Evolutionary conservation across 129 eudicot species (phyloP).

Genomic region (Artemisia tridentata): DNA sequence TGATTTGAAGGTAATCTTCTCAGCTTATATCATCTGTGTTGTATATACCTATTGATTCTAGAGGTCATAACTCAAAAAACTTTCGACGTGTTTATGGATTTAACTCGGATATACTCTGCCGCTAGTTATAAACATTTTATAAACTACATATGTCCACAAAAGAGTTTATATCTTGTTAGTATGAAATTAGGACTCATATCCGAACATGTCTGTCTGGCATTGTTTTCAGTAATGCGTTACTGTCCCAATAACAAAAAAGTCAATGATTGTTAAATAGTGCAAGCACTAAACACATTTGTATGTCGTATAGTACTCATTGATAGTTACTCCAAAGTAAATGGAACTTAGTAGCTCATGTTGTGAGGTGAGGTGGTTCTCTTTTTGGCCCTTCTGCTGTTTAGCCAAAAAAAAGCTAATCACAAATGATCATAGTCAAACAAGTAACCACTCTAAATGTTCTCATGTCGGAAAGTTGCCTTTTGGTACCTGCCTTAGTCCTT

Average conservation of each 20-base stretch:
- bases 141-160: neutral
- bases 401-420: neutral
- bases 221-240: no score
- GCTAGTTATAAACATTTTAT: neutral
- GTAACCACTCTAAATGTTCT: neutral
- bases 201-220: no score
- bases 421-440: neutral
- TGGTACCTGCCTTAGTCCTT: neutral
- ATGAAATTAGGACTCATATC: neutral
- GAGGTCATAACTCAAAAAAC: neutral
- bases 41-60: neutral
- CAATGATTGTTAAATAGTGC: neutral
- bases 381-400: neutral
- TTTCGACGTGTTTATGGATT: neutral
- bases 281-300: neutral
- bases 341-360: neutral
- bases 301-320: neutral
- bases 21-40: neutral
- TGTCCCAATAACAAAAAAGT: neutral
- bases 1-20: slow-evolving; percentile 58
- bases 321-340: neutral
- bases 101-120: neutral
- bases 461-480: neutral
- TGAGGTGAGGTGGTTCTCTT: neutral
- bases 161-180: neutral